Evolutionary conservation across 148 eudicot species (phyloP), one percentile per base, ranked within the genome.

Genomic region (Suaeda aralocaspica): DNA sequence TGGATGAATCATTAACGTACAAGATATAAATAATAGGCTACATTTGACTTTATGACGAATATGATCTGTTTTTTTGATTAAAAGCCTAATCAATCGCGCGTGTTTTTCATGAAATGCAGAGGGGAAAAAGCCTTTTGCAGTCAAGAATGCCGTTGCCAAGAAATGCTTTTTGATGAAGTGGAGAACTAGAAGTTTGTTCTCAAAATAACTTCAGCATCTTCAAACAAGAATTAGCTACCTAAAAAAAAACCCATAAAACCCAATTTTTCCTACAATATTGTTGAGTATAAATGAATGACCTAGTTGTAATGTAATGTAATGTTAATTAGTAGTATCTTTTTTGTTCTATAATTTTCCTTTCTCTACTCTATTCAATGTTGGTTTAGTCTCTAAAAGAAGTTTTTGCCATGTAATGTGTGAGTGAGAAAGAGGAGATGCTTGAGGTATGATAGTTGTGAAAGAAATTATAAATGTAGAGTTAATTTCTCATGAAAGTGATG

Each of bases 111-210:
- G 66, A 15, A 22, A 25, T 84, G 81, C 88, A 88, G 97, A 80
- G 97, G 90, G 13, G 97, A 92, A 59, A 89, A 86, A 77, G 89
- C 85, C 18, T 92, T 92, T 79, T 89, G 97, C 75, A 92, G 92
- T 80, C 73, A 77, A 39, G 97, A 92, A 72, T 89, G 97, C 84
- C 83, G 97, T 14, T 64, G 81, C 76, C 82, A 89, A 80, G 95
- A 79, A 76, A 92, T 92, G 90, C 77, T 89, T 63, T 85, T 76
- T 33, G 94, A 91, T 73, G 84, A 70, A 71, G 72, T 68, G 77
- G 71, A 78, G 78, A 77, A 78, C 72, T 79, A 78, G 68, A 56
- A 67, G 46, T 67, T 48, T 67, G 33, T 28, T 61, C 64, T 60
- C 39, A 55, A 46, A 63, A 21, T 36, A 60, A 61, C 39, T 70